Conservation (phyloP, 257 asterid species). For the Nicotiana benthamiana region DNA sequence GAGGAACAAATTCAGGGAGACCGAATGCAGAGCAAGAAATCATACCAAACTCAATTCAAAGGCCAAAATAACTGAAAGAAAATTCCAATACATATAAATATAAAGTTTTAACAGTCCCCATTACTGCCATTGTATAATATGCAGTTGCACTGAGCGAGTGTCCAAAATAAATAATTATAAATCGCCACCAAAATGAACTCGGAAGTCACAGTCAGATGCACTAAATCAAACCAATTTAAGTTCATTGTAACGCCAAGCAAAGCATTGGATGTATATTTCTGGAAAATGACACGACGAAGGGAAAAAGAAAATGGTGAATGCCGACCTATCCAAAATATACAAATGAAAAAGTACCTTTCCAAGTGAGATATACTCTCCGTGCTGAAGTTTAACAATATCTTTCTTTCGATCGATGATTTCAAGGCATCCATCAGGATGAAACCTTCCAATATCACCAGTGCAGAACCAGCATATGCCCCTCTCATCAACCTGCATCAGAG, state of each 20-base stretch:
- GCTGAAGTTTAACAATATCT: conserved; percentile 92
- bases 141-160: neutral
- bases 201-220: neutral
- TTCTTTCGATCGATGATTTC: conserved; percentile 89
- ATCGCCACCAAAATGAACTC: neutral
- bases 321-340: too few species aligned
- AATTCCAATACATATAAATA: neutral
- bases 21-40: too few species aligned
- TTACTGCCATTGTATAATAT: neutral
- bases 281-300: neutral
- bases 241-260: neutral
- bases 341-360: conserved; percentile 49
- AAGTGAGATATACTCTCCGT: conserved; percentile 86
- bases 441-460: conserved; percentile 82
- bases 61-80: neutral
- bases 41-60: neutral
- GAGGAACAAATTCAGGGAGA: neutral
- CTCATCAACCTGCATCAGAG: conserved; percentile 62
- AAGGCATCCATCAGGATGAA: conserved; percentile 91
- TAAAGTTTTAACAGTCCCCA: neutral
- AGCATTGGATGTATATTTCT: neutral
- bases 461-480: conserved; percentile 81
- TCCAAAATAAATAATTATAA: neutral
- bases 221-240: neutral
- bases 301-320: neutral